These are phyloP conservation scores for Arctostaphylos glauca DNA, from an alignment of 148 eudicot species.

Conservation along the genomic window DNA sequence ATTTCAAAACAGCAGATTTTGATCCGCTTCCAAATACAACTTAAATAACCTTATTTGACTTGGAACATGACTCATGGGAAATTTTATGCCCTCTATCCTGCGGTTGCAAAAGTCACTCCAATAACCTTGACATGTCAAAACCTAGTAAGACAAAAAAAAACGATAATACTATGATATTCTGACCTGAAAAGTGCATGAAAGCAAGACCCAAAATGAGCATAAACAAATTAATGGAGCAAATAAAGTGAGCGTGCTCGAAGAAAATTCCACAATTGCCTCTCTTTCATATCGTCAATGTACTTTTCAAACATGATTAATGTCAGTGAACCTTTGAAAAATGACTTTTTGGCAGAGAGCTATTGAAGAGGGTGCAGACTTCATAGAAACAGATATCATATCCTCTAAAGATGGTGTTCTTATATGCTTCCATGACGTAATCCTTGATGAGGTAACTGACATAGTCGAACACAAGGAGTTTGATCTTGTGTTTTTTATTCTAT, in stretches of 20 bases:
- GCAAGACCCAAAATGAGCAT: not conserved
- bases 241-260: not conserved
- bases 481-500: constrained; percentile 2
- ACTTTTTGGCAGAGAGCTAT: constrained; percentile 72
- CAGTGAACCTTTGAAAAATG: not conserved
- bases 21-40: not conserved
- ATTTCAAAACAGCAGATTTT: not conserved
- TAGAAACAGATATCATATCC: constrained; percentile 80
- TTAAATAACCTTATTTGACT: not conserved
- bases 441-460: constrained; percentile 75
- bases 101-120: not conserved
- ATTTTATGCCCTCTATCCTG: not conserved
- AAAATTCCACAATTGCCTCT: not conserved
- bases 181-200: not conserved
- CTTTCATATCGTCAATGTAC: not conserved
- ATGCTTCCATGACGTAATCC: constrained; percentile 73
- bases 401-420: constrained; percentile 60
- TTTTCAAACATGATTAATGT: not conserved
- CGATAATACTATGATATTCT: not conserved
- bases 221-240: not conserved
- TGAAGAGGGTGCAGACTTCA: constrained; percentile 91
- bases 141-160: not conserved
- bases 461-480: constrained; percentile 62
- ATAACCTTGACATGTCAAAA: not conserved
- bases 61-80: not conserved